Conservation (phyloP, 192 early-diverging fungal species). For the Coemansia umbellata region DNA sequence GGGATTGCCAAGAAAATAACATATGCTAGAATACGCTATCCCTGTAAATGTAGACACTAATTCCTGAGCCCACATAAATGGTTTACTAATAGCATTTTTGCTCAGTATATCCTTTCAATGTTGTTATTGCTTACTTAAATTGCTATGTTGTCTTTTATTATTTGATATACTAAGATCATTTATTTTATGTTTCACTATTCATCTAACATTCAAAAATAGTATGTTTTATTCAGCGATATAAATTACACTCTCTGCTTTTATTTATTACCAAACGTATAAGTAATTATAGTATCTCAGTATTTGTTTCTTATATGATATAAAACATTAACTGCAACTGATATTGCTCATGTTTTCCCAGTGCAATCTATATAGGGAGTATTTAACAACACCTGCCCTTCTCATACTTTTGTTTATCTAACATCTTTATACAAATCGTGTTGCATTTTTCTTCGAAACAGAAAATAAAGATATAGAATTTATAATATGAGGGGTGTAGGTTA, state of each 20-base stretch:
- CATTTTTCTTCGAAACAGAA: no score
- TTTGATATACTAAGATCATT: background rate
- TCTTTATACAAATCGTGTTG: background rate
- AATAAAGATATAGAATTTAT: no score
- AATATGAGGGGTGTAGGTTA: constrained; percentile 2
- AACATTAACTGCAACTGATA: background rate
- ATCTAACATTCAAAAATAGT: no score
- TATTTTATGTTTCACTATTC: no score
- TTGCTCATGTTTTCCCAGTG: background rate
- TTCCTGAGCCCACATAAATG: no score
- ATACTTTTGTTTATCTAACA: background rate
- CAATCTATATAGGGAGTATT: background rate
- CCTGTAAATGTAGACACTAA: no score
- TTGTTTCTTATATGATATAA: no score
- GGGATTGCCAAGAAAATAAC: no score
- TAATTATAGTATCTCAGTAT: no score
- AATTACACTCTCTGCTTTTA: background rate
- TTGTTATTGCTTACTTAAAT: background rate
- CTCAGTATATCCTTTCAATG: background rate
- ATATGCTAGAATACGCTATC: no score
- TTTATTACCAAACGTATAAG: background rate
- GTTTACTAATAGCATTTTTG: no score
- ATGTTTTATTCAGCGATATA: background rate
- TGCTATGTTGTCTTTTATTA: background rate
- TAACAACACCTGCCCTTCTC: background rate